Evolutionary conservation across 2,329 filamentous ascomycete species (phyloP).

Genomic region (Lecanosticta acicola): DNA sequence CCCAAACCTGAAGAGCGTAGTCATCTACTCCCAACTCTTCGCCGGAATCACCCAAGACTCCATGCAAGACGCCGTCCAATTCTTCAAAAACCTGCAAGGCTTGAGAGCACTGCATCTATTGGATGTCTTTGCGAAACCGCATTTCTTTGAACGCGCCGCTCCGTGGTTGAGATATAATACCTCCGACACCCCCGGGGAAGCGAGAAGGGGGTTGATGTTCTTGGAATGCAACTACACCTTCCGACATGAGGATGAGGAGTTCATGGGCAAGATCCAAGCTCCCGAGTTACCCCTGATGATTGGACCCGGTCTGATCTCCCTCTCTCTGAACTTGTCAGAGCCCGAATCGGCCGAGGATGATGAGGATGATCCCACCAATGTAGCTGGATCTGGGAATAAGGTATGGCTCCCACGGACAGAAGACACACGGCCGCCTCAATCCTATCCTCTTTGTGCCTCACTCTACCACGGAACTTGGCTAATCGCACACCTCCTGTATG

Average conservation of each 20-base stretch:
- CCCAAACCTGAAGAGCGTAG: constrained; percentile 40
- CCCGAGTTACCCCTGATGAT: constrained; percentile 34
- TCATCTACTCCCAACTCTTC: constrained; percentile 44
- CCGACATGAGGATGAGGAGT: constrained; percentile 40
- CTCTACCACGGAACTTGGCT: no score
- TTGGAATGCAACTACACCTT: constrained; percentile 46
- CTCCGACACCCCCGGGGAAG: constrained; percentile 24
- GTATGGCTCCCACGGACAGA: no score
- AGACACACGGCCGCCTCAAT: no score
- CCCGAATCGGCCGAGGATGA: constrained; percentile 33
- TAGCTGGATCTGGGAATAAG: constrained; percentile 27
- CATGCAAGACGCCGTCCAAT: constrained; percentile 37
- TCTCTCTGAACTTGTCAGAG: constrained; percentile 35
- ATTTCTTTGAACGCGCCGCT: constrained; percentile 35
- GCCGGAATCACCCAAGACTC: constrained; percentile 38
- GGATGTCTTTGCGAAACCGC: constrained; percentile 41
- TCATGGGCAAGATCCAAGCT: constrained; percentile 38
- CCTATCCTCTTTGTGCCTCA: no score
- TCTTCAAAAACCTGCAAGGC: constrained; percentile 35
- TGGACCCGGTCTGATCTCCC: constrained; percentile 36
- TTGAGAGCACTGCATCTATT: constrained; percentile 44
- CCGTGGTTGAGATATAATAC: constrained; percentile 31
- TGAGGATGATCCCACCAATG: constrained; percentile 29
- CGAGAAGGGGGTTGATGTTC: constrained; percentile 36
- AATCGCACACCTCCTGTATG: no score